Percentiles rank a stretch among this genome's conserved stretches.
These are phyloP conservation scores for Fusarium mangiferae DNA, from an alignment of 2,329 filamentous ascomycete species.

Conservation along the genomic window DNA sequence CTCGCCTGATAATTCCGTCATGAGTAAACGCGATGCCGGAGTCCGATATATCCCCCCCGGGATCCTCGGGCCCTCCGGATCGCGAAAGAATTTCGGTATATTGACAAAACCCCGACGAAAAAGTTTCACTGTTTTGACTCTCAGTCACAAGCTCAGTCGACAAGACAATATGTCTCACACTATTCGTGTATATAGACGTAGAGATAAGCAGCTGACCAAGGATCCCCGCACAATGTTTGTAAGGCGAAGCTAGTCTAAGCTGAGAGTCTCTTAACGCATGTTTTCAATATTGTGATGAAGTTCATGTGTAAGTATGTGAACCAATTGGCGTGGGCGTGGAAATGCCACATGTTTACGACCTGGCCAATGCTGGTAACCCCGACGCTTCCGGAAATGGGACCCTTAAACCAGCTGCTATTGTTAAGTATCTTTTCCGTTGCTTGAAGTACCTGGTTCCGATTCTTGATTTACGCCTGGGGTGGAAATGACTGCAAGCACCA, in stretches of 20 bases:
- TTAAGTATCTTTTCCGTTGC: slow-evolving; percentile 25
- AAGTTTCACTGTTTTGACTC: not conserved
- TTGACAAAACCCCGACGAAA: slow-evolving; percentile 4
- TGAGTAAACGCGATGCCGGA: not conserved
- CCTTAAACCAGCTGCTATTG: not conserved
- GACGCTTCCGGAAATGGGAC: slow-evolving; percentile 27
- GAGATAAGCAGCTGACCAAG: slow-evolving; percentile 25
- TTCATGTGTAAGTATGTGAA: not conserved
- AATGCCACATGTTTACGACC: slow-evolving; percentile 19
- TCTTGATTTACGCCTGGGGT: slow-evolving; percentile 21
- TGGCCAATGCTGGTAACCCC: slow-evolving; percentile 20
- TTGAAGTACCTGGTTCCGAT: slow-evolving; percentile 22
- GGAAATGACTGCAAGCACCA: not conserved
- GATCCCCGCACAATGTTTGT: slow-evolving; percentile 11
- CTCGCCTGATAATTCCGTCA: not conserved
- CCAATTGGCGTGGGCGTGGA: not conserved
- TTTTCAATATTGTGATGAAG: slow-evolving; percentile 1
- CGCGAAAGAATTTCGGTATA: not conserved
- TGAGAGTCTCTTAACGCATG: not conserved
- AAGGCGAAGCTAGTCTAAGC: slow-evolving; percentile 10
- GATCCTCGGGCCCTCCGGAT: slow-evolving; percentile 3
- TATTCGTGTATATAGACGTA: not conserved
- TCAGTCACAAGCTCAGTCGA: not conserved
- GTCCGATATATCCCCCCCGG: not conserved
- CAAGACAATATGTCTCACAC: not conserved